Conservation (phyloP, 208 protist genomes). For the Balamuthia mandrillaris region DNA sequence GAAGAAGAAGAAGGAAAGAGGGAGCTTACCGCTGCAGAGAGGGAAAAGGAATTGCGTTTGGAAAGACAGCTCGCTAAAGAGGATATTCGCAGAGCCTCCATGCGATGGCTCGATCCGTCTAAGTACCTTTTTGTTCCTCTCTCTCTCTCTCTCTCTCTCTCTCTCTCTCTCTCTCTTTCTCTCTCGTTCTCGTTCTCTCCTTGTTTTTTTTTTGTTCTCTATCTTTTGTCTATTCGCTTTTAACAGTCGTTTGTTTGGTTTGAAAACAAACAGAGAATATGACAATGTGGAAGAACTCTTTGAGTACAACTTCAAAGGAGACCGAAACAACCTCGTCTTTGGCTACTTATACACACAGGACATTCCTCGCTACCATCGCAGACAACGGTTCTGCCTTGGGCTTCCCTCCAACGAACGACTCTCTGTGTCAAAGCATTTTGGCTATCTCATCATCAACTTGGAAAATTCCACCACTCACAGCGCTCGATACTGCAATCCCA, state of each 20-base stretch:
- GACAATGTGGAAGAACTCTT: neutral
- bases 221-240: neutral
- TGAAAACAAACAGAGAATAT: too few species aligned
- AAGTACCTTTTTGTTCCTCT: neutral
- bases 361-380: neutral
- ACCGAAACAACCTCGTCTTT: conserved; percentile 26
- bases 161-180: too few species aligned
- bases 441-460: neutral
- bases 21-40: too few species aligned
- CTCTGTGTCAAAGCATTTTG: neutral
- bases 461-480: neutral
- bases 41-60: conserved; percentile 1
- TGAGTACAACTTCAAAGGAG: neutral
- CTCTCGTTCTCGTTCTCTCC: neutral
- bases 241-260: neutral
- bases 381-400: conserved; percentile 6
- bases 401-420: neutral
- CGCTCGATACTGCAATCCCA: conserved; percentile 1
- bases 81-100: neutral
- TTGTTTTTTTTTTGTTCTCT: neutral
- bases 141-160: neutral
- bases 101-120: neutral
- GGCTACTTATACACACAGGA: neutral
- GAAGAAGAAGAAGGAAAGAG: neutral
- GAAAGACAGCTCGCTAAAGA: neutral